Base-by-base conservation (phyloP, 129 eudicot species). In the Kitagawia praeruptora region DNA sequence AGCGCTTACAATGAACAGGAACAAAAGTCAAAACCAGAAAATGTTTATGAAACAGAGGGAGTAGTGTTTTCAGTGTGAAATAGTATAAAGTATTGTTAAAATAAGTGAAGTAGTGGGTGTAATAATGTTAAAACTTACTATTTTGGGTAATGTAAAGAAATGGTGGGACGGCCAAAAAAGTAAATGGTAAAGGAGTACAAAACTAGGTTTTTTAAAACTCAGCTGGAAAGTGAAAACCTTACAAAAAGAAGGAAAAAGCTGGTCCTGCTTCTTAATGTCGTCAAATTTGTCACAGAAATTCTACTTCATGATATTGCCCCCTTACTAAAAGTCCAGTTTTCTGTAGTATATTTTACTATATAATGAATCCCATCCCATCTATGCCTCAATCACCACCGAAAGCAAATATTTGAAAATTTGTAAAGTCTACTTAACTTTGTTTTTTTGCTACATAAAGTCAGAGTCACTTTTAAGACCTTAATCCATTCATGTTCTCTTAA, bases 381-480 rank as follows among this genome's bases (percentile, higher is more conserved):
- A 23, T 67, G 73, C 73, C 13, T 67, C 73, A 67, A 67, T 67
- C 73, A 67, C 73, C 73, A 67, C 73, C 73, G 73, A 67, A 67
- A 67, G 73, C 73, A 31, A 27, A 67, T 31, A 15, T 67, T 61
- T 61, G 69, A 61, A 61, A 67, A 27, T 25, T 34, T 31, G 34
- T 21, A 10, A n/a, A 61, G 69, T n/a, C 69, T 0, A 7, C 6
- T 8, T 7, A 15, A 61, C 69, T 61, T n/a, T 61, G 23, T 49
- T 4, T 5, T 16, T 18, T 51, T 51, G n/a, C 58, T 18, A 51
- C 18, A 51, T 58, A 10, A 8, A 61, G 69, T n/a, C 69, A 61
- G 28, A n/a, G 12, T 61, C 37, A n/a, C 69, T 61, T 8, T 61
- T n/a, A 61, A 61, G 69, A 61, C 15, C 69, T 61, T 34, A n/a